Evolutionary conservation across 2,329 filamentous ascomycete genomes (phyloP).

Genomic region (Apiospora sp.): DNA sequence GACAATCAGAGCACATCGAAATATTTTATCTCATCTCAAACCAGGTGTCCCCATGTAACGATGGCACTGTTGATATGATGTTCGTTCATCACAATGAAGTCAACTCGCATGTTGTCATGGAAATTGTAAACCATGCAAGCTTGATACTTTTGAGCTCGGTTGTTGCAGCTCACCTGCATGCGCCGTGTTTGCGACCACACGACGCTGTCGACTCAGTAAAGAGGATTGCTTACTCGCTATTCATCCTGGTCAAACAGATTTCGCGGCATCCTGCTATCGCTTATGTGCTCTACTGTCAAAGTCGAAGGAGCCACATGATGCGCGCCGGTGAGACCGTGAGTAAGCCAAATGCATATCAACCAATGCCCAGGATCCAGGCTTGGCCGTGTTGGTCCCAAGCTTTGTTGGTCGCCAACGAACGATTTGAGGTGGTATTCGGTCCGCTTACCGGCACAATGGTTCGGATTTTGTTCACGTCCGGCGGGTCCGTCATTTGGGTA

Average conservation of each 20-base stretch:
- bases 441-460: constrained; percentile 17
- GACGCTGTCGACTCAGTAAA: background rate
- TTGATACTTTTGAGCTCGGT: background rate
- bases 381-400: background rate
- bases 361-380: background rate
- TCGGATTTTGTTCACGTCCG: constrained; percentile 4
- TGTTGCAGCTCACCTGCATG: background rate
- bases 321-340: background rate
- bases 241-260: background rate
- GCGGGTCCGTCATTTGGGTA: background rate
- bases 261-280: background rate
- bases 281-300: background rate
- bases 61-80: background rate
- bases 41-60: background rate
- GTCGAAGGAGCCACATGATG: background rate
- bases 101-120: background rate
- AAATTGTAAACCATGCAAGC: background rate
- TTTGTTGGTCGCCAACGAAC: constrained; percentile 13
- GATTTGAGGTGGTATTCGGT: background rate
- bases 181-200: background rate
- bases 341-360: constrained; percentile 5
- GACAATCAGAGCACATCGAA: background rate
- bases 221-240: background rate
- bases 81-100: background rate
- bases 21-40: background rate